A percentile compares a stretch with the other conserved stretches of the same genome.
Conservation (phyloP, 257 asterid species). For the Gardenia jasminoides region DNA sequence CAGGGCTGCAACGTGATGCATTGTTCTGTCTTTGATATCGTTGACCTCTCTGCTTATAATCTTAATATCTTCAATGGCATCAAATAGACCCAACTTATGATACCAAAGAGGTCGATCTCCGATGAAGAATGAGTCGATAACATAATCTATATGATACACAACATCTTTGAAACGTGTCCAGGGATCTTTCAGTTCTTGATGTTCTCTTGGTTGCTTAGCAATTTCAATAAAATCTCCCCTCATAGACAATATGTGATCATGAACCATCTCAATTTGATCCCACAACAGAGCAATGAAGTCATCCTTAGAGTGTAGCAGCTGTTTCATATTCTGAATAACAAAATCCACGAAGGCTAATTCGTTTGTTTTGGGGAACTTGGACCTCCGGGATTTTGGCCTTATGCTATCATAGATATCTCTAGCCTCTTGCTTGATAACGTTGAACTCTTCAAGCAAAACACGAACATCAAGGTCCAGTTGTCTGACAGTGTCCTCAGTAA, state of each 20-base stretch:
- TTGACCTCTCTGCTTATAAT: background rate
- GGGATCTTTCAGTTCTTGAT: background rate
- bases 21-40: too few relatives aligned
- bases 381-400: background rate
- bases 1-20: too few relatives aligned
- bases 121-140: background rate
- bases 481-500: background rate
- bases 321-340: background rate
- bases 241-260: background rate
- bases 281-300: background rate
- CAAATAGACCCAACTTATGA: background rate
- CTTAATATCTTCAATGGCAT: background rate
- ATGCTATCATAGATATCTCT: background rate
- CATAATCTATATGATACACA: background rate
- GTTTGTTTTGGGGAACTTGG: slow-evolving; percentile 6
- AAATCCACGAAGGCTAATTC: background rate
- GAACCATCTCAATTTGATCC: background rate
- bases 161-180: slow-evolving; percentile 1
- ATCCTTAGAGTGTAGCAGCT: background rate
- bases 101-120: background rate
- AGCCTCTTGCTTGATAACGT: background rate
- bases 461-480: background rate
- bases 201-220: background rate
- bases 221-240: background rate
- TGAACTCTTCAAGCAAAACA: background rate